Evolutionary conservation across 352 stramenopile species (phyloP).

Genomic region (Globisporangium paroecandrum): DNA sequence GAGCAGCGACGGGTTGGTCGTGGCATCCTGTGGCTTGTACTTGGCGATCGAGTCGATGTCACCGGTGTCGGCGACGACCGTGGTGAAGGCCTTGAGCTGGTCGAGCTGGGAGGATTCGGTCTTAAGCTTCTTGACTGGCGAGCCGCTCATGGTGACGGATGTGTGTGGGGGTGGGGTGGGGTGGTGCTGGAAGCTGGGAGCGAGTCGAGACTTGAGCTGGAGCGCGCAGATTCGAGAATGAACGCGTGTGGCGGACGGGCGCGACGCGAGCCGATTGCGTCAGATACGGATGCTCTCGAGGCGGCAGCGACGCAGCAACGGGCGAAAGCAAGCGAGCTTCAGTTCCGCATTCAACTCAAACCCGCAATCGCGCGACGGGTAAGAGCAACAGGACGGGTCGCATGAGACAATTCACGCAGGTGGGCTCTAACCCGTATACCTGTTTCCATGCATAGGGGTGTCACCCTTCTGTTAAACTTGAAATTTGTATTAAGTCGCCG

Average conservation of each 20-base stretch:
- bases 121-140: slow-evolving; percentile 76
- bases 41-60: slow-evolving; percentile 92
- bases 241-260: slow-evolving; percentile 16
- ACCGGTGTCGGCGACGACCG: slow-evolving; percentile 97
- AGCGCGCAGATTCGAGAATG: slow-evolving; percentile 74
- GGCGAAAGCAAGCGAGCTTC: slow-evolving; percentile 1
- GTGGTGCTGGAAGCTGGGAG: background rate
- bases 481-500: background rate
- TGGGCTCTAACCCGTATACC: background rate
- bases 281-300: slow-evolving; percentile 2
- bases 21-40: slow-evolving; percentile 96
- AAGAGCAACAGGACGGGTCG: slow-evolving; percentile 7
- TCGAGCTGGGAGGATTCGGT: slow-evolving; percentile 82
- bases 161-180: background rate
- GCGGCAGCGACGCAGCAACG: slow-evolving; percentile 1
- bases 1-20: slow-evolving; percentile 98
- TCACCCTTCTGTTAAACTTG: background rate
- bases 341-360: slow-evolving; percentile 11
- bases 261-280: slow-evolving; percentile 13
- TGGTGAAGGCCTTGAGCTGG: slow-evolving; percentile 96
- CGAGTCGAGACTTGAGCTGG: slow-evolving; percentile 29
- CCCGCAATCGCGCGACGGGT: slow-evolving; percentile 8
- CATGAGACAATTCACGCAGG: background rate
- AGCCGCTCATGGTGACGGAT: slow-evolving; percentile 39
- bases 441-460: slow-evolving; percentile 2